These are phyloP conservation scores for Entomortierella lignicola DNA, from an alignment of 192 early-diverging fungal genomes.

Conservation along the genomic window DNA sequence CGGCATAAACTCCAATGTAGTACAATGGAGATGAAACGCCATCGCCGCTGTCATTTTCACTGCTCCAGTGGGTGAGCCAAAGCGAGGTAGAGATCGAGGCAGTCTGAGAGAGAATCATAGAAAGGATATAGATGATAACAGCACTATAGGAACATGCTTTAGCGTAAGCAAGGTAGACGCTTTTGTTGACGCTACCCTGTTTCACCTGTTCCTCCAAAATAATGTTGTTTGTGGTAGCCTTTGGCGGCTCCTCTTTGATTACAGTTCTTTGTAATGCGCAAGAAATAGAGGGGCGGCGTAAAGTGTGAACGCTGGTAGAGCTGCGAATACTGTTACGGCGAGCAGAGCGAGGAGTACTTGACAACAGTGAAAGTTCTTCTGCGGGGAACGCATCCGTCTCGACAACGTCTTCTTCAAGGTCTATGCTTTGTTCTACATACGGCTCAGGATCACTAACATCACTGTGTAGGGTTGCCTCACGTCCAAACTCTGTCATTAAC, in stretches of 20 bases:
- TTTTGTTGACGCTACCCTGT: constrained; percentile 84
- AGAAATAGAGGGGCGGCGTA: constrained; percentile 67
- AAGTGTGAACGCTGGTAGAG: constrained; percentile 50
- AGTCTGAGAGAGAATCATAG: constrained; percentile 67
- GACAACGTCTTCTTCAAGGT: constrained; percentile 38
- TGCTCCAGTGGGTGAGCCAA: constrained; percentile 82
- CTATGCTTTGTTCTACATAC: constrained; percentile 3
- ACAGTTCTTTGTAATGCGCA: constrained; percentile 19
- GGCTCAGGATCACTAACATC: not conserved
- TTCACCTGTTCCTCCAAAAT: constrained; percentile 88
- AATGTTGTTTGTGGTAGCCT: constrained; percentile 27
- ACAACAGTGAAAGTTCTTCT: constrained; percentile 17
- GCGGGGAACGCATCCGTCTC: constrained; percentile 23
- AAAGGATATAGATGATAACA: constrained; percentile 67
- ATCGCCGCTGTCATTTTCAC: constrained; percentile 59
- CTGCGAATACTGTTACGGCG: constrained; percentile 42
- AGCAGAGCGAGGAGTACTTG: constrained; percentile 44
- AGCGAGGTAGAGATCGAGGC: constrained; percentile 70
- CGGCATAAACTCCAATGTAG: constrained; percentile 84
- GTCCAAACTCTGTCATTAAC: constrained; percentile 81
- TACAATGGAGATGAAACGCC: constrained; percentile 58
- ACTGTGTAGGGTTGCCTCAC: constrained; percentile 11
- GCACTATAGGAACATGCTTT: constrained; percentile 73
- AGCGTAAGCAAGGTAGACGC: constrained; percentile 85
- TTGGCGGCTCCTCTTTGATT: not conserved